A percentile compares a stretch with the other conserved stretches of the same genome.
These are phyloP conservation scores for Galerina sulciceps DNA, from an alignment of 768 basidiomycete genomes.

Conservation along the genomic window DNA sequence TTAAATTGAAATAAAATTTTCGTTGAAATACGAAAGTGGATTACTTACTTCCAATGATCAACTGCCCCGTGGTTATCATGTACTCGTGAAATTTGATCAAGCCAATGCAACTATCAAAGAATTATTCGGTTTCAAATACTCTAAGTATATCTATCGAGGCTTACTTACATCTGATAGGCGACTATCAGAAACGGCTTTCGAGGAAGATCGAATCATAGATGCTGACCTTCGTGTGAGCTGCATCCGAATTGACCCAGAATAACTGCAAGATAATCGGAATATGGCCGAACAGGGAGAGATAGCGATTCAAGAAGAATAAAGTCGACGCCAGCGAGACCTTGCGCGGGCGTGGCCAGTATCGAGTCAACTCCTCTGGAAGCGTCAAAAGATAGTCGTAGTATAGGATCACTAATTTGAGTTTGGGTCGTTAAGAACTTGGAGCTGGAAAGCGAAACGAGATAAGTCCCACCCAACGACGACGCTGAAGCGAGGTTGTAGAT, in stretches of 20 bases:
- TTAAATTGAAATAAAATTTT: not conserved
- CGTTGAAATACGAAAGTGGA: no score
- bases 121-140: no score
- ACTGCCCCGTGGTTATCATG: not conserved
- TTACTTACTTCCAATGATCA: not conserved
- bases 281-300: constrained; percentile 34
- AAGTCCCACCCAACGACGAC: not conserved
- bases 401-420: constrained; percentile 18
- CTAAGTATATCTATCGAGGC: not conserved
- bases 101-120: not conserved
- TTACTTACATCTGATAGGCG: not conserved
- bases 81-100: not conserved
- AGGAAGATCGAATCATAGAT: not conserved
- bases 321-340: constrained; percentile 23
- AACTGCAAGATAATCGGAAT: constrained; percentile 29
- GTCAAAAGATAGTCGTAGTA: constrained; percentile 48
- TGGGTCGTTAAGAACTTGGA: not conserved
- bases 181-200: not conserved
- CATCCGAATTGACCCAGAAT: constrained; percentile 21
- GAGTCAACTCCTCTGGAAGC: constrained; percentile 34
- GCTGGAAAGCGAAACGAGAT: not conserved
- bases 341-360: constrained; percentile 36
- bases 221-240: not conserved
- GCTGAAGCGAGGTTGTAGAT: not conserved
- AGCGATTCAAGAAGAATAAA: constrained; percentile 41